These are phyloP conservation scores for Euryodendron excelsum DNA, from an alignment of 148 eudicot species.

Conservation along the genomic window DNA sequence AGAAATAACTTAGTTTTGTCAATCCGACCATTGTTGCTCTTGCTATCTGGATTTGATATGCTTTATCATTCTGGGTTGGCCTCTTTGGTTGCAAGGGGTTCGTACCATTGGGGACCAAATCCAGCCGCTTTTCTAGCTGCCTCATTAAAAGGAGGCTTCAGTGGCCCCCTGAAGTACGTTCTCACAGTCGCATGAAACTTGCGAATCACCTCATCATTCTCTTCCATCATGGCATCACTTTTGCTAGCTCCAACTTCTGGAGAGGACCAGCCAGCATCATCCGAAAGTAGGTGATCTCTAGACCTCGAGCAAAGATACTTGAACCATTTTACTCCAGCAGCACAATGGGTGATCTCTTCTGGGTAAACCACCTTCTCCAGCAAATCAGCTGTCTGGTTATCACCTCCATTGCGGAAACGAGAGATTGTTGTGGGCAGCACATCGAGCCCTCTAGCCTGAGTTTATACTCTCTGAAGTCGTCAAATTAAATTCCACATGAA, in stretches of 20 bases:
- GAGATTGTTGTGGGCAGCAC: constrained; percentile 88
- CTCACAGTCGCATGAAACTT: constrained; percentile 70
- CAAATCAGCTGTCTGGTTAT: constrained; percentile 76
- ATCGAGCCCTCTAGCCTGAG: constrained; percentile 96
- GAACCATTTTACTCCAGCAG: constrained; percentile 96
- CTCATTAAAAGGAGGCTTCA: constrained; percentile 92
- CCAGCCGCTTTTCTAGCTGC: constrained; percentile 95
- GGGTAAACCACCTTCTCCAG: constrained; percentile 79
- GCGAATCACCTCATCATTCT: constrained; percentile 42
- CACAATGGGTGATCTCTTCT: constrained; percentile 93
- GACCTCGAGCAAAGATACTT: constrained; percentile 69
- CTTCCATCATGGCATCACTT: constrained; percentile 19
- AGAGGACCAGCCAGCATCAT: constrained; percentile 9
- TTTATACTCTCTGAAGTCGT: constrained; percentile 5
- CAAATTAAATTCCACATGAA: neutral
- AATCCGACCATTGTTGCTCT: neutral
- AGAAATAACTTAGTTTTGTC: neutral
- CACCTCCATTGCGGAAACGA: constrained; percentile 89
- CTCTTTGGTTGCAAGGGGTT: constrained; percentile 75
- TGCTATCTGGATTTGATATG: neutral
- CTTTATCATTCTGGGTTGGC: constrained; percentile 12
- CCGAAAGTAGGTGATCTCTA: constrained; percentile 23
- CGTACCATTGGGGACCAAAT: constrained; percentile 89
- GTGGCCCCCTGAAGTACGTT: constrained; percentile 72
- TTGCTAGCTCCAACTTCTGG: constrained; percentile 14